phyloP scores from a whole-genome alignment of 1,284 basidiomycete genomes.

The Boletus semigastroideus region DNA sequence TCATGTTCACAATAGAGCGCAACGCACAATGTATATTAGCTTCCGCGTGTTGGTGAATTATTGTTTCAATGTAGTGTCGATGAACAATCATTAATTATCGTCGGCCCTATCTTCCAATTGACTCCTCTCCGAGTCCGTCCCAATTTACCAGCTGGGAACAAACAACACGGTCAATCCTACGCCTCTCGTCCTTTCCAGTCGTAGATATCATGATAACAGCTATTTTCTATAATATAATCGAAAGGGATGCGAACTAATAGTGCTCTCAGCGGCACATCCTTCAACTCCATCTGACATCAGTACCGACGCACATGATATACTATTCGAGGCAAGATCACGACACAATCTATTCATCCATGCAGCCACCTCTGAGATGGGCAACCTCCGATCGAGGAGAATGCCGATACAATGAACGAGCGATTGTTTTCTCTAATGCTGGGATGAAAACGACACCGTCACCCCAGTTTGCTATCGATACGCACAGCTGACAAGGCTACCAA shows the following conservation, averaged over 20 bases:
- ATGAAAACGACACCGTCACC: conserved; percentile 1
- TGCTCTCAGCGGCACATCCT: background rate
- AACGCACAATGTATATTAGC: conserved; percentile 29
- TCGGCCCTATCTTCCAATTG: too few species aligned
- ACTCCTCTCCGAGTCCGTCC: too few species aligned
- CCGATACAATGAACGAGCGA: background rate
- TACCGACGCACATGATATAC: background rate
- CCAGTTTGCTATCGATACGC: conserved; percentile 1
- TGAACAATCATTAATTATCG: too few species aligned
- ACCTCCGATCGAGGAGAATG: background rate
- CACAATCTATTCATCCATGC: background rate
- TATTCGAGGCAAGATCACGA: conserved; percentile 1
- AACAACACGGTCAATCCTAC: too few species aligned
- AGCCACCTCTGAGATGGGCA: background rate
- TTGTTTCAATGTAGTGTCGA: background rate
- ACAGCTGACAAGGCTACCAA: conserved; percentile 1
- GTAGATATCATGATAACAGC: too few species aligned
- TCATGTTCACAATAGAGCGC: conserved; percentile 18
- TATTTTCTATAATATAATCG: too few species aligned
- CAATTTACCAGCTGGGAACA: too few species aligned
- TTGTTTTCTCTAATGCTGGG: background rate
- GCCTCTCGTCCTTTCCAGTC: too few species aligned
- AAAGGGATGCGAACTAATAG: too few species aligned
- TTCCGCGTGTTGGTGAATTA: conserved; percentile 7
- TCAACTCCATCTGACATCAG: background rate